Conservation (phyloP, 768 basidiomycete genomes). For the Kwoniella bestiolae region DNA sequence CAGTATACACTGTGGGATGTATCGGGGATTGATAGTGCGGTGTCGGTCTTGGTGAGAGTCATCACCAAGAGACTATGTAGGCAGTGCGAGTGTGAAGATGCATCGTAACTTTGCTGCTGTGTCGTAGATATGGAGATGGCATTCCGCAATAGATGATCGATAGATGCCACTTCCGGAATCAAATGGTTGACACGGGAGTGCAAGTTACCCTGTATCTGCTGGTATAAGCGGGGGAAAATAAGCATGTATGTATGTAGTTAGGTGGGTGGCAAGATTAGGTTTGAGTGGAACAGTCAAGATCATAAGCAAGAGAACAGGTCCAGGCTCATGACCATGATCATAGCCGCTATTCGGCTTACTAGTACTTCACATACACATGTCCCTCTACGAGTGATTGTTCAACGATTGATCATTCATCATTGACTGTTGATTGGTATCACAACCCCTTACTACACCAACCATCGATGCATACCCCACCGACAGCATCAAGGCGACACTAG, state of each 20-base stretch:
- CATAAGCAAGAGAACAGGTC: background rate
- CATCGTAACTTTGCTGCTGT: too few species aligned
- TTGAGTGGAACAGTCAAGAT: background rate
- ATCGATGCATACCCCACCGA: background rate
- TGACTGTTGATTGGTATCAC: too few species aligned
- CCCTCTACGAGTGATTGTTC: too few species aligned
- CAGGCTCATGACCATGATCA: background rate
- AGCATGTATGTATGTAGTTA: background rate
- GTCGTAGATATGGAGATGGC: too few species aligned
- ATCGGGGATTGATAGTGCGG: too few species aligned
- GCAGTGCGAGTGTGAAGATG: too few species aligned
- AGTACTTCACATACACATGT: background rate
- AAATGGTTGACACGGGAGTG: background rate
- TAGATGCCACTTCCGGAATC: slow-evolving; percentile 12
- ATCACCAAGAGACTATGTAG: too few species aligned
- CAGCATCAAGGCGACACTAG: background rate
- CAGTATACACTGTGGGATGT: too few species aligned
- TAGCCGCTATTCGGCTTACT: background rate
- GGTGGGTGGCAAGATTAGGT: slow-evolving; percentile 12
- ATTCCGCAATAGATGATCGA: background rate
- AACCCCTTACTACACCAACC: too few species aligned
- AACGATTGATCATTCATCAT: too few species aligned
- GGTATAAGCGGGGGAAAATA: background rate
- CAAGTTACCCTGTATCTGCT: background rate
- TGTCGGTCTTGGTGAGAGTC: too few species aligned